Conservation (phyloP, 176 grass and related monocot genomes). For the Cenchrus purpureus region DNA sequence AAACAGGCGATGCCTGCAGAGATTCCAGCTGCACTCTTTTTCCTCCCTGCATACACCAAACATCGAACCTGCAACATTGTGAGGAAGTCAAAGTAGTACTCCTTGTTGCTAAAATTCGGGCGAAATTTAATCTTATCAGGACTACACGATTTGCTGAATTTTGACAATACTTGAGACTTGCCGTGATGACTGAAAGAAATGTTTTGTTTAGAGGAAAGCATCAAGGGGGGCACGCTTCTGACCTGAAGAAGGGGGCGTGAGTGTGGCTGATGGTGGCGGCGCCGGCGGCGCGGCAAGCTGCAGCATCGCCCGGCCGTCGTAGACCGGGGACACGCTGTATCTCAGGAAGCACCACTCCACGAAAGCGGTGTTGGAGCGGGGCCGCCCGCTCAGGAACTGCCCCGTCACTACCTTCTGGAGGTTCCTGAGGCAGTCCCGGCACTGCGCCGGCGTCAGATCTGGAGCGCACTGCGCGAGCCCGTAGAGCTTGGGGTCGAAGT, state of each 20-base stretch:
- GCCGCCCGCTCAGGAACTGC: background rate
- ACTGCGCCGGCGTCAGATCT: constrained; percentile 35
- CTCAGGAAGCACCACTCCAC: constrained; percentile 32
- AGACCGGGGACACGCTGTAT: constrained; percentile 39
- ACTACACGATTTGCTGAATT: background rate
- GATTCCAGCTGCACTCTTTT: constrained; percentile 37
- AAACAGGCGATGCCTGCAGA: constrained; percentile 28
- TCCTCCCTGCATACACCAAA: constrained; percentile 33
- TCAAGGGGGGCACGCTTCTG: background rate
- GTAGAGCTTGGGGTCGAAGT: constrained; percentile 50
- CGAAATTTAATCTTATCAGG: background rate
- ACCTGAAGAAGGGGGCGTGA: background rate
- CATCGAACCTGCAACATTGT: background rate
- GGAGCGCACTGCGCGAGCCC: constrained; percentile 58
- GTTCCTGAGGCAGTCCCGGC: constrained; percentile 29
- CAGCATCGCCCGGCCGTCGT: constrained; percentile 36
- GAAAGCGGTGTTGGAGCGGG: background rate
- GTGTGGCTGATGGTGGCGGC: background rate
- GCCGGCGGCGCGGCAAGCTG: constrained; percentile 34
- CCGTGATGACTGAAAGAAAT: background rate
- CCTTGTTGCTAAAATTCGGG: background rate
- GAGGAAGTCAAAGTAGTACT: background rate
- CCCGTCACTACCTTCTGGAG: background rate
- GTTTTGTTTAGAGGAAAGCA: background rate
- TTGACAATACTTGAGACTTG: background rate